phyloP scores from a whole-genome alignment of 805 yeast genomes.

The Metschnikowia kofuensis region DNA sequence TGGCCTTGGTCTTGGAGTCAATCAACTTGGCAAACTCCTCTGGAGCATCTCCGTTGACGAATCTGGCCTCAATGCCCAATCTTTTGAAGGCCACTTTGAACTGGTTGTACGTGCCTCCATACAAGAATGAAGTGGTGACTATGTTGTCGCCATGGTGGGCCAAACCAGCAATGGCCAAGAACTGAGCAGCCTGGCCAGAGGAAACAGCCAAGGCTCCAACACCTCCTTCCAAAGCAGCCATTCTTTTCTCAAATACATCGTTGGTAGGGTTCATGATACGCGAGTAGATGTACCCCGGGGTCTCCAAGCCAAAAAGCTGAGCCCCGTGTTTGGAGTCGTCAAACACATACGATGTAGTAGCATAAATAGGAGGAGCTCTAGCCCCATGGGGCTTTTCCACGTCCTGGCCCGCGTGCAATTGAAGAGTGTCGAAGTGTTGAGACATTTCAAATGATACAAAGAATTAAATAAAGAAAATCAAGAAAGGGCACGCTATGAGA shows the following conservation, averaged over 20 bases:
- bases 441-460: constrained; percentile 30
- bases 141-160: constrained; percentile 90
- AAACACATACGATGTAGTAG: constrained; percentile 87
- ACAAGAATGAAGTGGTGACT: constrained; percentile 78
- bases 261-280: constrained; percentile 92
- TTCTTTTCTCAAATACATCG: constrained; percentile 85
- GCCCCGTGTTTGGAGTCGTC: constrained; percentile 91
- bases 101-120: constrained; percentile 97
- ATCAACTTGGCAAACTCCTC: constrained; percentile 70
- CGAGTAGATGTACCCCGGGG: constrained; percentile 83
- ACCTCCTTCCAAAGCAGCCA: constrained; percentile 92
- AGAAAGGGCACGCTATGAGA: neutral
- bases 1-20: constrained; percentile 84
- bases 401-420: constrained; percentile 92
- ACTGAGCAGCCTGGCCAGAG: constrained; percentile 98
- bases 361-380: constrained; percentile 92
- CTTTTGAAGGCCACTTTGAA: constrained; percentile 90
- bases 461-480: neutral
- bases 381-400: constrained; percentile 64
- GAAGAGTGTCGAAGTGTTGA: constrained; percentile 78
- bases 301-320: constrained; percentile 78
- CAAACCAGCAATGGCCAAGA: constrained; percentile 75
- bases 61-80: constrained; percentile 80
- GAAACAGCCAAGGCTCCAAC: constrained; percentile 84
- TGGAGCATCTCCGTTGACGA: constrained; percentile 78